A percentile compares a stretch with the other conserved stretches of the same genome.
Conservation (phyloP, 306 rosid genomes). For the Phaseolus lunatus region DNA sequence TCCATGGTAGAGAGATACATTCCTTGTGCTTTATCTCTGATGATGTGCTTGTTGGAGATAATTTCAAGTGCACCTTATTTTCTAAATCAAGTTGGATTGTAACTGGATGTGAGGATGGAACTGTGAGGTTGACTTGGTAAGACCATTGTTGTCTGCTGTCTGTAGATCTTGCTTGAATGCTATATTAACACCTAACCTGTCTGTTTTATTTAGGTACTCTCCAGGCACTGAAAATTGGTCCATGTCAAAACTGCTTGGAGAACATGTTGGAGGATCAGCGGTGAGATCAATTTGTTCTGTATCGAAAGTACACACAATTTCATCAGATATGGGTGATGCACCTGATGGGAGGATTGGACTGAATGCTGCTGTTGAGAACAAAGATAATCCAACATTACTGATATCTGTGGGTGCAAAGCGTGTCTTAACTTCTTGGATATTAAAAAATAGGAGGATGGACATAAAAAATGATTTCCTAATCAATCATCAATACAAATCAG, state of each 20-base stretch:
- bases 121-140: conserved; percentile 93
- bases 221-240: conserved; percentile 76
- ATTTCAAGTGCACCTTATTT: conserved; percentile 42
- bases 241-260: conserved; percentile 88
- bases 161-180: conserved; percentile 37
- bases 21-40: conserved; percentile 78
- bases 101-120: conserved; percentile 98
- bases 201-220: conserved; percentile 68
- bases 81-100: conserved; percentile 77
- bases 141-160: conserved; percentile 41
- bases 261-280: conserved; percentile 98
- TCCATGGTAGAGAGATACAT: conserved; percentile 98
- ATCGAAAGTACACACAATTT: conserved; percentile 68
- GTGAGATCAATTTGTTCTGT: conserved; percentile 86
- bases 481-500: conserved; percentile 49
- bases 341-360: conserved; percentile 42
- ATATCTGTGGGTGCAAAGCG: conserved; percentile 98
- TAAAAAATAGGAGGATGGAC: conserved; percentile 57
- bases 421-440: conserved; percentile 91
- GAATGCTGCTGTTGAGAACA: conserved; percentile 46
- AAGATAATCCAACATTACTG: conserved; percentile 66
- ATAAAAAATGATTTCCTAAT: conserved; percentile 46
- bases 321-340: conserved; percentile 45
- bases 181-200: conserved; percentile 23
- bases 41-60: conserved; percentile 51